A percentile compares a stretch with the other conserved stretches of the same genome.
phyloP scores from a whole-genome alignment of 352 stramenopile genomes.

The Globisporangium uncinulatum region DNA sequence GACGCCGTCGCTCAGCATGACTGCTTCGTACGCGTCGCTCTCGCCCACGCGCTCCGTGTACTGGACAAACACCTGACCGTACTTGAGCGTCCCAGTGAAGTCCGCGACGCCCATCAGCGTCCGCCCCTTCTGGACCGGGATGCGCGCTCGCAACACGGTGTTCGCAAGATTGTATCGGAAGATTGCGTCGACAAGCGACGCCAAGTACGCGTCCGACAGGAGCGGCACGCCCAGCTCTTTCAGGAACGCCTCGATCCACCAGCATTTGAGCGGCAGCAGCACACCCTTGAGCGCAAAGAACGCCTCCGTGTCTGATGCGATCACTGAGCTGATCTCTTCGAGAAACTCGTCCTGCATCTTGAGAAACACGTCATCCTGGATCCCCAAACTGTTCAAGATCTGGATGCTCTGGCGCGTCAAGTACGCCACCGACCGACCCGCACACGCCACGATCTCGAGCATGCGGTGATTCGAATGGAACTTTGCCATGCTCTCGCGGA shows the following conservation, averaged over 20 bases:
- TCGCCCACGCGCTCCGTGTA: constrained; percentile 47
- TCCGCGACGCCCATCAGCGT: constrained; percentile 79
- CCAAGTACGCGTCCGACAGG: constrained; percentile 40
- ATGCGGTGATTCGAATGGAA: constrained; percentile 55
- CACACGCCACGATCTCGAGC: constrained; percentile 59
- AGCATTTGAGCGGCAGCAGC: constrained; percentile 22
- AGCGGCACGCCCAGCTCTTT: constrained; percentile 33
- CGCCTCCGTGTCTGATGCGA: constrained; percentile 43
- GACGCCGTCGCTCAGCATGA: constrained; percentile 25
- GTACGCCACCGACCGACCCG: constrained; percentile 50
- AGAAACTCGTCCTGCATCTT: constrained; percentile 70
- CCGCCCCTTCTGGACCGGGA: constrained; percentile 60
- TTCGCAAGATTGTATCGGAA: constrained; percentile 71
- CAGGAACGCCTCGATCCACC: constrained; percentile 33
- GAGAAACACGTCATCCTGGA: constrained; percentile 56
- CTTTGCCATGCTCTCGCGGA: constrained; percentile 73
- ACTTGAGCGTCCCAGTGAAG: constrained; percentile 60
- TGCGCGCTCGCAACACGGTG: constrained; percentile 64
- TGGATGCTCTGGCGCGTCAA: constrained; percentile 74
- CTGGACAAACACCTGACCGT: constrained; percentile 76
- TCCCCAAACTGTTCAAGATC: constrained; percentile 58
- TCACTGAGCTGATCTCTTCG: constrained; percentile 35
- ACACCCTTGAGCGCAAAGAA: constrained; percentile 48
- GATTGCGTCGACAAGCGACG: constrained; percentile 43
- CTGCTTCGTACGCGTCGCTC: constrained; percentile 6